These are phyloP conservation scores for Aspergillus ruber DNA, from an alignment of 2,329 filamentous ascomycete genomes.

Conservation along the genomic window DNA sequence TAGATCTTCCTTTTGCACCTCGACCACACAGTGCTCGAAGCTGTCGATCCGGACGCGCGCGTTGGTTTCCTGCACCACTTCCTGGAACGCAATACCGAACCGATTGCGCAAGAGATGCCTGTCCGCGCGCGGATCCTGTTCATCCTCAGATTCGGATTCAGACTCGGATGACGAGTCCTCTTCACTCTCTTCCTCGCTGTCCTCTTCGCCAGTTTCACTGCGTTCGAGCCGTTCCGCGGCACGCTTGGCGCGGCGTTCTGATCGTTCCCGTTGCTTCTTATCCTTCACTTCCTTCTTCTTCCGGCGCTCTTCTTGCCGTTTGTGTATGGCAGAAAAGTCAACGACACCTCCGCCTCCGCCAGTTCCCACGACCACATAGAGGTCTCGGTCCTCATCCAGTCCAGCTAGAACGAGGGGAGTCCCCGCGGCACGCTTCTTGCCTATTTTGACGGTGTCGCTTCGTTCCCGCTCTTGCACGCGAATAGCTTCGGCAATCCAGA, in stretches of 20 bases:
- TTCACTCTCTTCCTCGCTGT: constrained; percentile 57
- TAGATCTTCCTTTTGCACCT: constrained; percentile 94
- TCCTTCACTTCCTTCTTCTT: constrained; percentile 59
- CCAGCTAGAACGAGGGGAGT: constrained; percentile 86
- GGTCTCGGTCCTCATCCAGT: constrained; percentile 75
- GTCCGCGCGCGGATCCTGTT: constrained; percentile 48
- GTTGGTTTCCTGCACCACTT: constrained; percentile 86
- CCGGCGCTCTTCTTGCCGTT: constrained; percentile 58
- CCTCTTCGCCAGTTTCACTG: constrained; percentile 53
- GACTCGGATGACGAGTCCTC: constrained; percentile 25
- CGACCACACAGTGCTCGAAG: constrained; percentile 95
- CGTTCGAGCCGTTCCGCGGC: constrained; percentile 45
- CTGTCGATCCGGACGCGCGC: constrained; percentile 87
- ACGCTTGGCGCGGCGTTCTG: constrained; percentile 56
- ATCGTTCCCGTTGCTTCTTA: constrained; percentile 56
- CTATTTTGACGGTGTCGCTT: constrained; percentile 56
- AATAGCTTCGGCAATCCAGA: constrained; percentile 92
- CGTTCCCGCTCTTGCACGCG: constrained; percentile 81
- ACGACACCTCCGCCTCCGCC: constrained; percentile 76
- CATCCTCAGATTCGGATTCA: constrained; percentile 51
- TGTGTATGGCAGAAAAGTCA: constrained; percentile 58
- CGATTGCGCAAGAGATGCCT: constrained; percentile 73
- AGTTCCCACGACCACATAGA: constrained; percentile 90
- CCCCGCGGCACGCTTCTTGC: constrained; percentile 43
- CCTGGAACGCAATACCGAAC: constrained; percentile 92